Base-by-base conservation (phyloP, 805 yeast species). In the Saturnispora saitoi region DNA sequence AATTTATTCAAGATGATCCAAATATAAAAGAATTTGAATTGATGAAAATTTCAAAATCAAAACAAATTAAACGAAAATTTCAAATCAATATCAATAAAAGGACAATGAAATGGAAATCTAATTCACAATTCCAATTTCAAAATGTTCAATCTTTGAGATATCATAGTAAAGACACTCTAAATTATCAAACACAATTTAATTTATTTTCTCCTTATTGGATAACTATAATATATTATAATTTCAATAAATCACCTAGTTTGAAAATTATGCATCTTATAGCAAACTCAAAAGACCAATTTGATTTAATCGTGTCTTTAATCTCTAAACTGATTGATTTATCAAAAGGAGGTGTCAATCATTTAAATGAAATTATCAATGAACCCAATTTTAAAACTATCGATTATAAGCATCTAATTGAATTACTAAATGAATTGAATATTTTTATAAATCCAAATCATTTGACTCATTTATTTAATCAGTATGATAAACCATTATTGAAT, bases 241-340 rank as follows among this genome's bases (percentile, higher is more conserved):
- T 74, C 6, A 70, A 76, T 5, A 79, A 75, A 48, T 71, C 75
- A 2, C 45, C 47, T 1, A 43, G 42, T 60, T 68, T 87, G 41
- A 86, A 87, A 57, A 85, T 90, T 0, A 63, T 93, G 47, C 96
- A 91, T 65, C 65, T 89, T 14, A 78, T 90, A 8, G 89, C 95
- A 1, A 63, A 73, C 0, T 67, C 72, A 8, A 67, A 66, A 43
- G 64, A 63, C 24, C 82, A 78, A 37, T 78, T 75, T 45, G 73
- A 84, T 56, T 51, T 74, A 54, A 70, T 87, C 60, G 58, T 81
- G 30, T 58, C 69, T 30, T 79, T 86, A 30, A 62, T 85, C 15
- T 71, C 71, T 40, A 73, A 76, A 34, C 64, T 89, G 12, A 76
- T 77, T 2, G 67, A 68, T 32, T 48, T 52, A 36, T 48, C 52